phyloP scores from a whole-genome alignment of 1,284 basidiomycete genomes.

The Waitea zeae region DNA sequence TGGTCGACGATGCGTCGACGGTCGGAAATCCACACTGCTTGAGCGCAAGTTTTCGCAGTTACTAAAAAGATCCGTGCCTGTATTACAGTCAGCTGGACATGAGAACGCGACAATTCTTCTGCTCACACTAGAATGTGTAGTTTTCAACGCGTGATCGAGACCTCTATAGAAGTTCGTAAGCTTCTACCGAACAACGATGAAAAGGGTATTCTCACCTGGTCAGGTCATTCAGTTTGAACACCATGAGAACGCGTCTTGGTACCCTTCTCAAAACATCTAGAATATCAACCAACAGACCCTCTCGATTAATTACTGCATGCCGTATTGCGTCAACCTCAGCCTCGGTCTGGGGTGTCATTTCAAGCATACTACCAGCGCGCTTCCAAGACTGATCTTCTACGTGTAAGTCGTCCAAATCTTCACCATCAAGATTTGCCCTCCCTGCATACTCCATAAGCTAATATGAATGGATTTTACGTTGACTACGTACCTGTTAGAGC shows the following conservation, averaged over 20 bases:
- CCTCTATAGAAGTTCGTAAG: too few species aligned
- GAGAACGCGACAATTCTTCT: too few species aligned
- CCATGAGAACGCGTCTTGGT: slow-evolving; percentile 76
- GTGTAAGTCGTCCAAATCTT: too few species aligned
- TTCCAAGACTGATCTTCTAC: slow-evolving; percentile 6
- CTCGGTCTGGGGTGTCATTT: slow-evolving; percentile 46
- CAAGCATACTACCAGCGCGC: slow-evolving; percentile 60
- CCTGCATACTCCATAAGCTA: too few species aligned
- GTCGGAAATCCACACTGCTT: slow-evolving; percentile 76
- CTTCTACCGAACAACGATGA: too few species aligned
- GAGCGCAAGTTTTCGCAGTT: slow-evolving; percentile 79
- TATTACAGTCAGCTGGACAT: too few species aligned
- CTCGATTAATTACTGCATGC: slow-evolving; percentile 61
- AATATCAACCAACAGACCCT: slow-evolving; percentile 69
- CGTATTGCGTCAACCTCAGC: slow-evolving; percentile 68
- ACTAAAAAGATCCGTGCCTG: slow-evolving; percentile 88
- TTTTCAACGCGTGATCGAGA: slow-evolving; percentile 53
- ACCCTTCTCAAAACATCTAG: slow-evolving; percentile 74
- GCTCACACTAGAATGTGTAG: slow-evolving; percentile 57
- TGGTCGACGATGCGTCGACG: slow-evolving; percentile 28
- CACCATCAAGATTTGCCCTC: too few species aligned
- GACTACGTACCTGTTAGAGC: slow-evolving; percentile 30
- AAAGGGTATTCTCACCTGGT: too few species aligned
- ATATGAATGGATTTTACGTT: slow-evolving; percentile 17
- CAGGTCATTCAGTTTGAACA: slow-evolving; percentile 73